Base-by-base conservation (phyloP, 2,329 filamentous ascomycete species). In the Colletotrichum phormii region DNA sequence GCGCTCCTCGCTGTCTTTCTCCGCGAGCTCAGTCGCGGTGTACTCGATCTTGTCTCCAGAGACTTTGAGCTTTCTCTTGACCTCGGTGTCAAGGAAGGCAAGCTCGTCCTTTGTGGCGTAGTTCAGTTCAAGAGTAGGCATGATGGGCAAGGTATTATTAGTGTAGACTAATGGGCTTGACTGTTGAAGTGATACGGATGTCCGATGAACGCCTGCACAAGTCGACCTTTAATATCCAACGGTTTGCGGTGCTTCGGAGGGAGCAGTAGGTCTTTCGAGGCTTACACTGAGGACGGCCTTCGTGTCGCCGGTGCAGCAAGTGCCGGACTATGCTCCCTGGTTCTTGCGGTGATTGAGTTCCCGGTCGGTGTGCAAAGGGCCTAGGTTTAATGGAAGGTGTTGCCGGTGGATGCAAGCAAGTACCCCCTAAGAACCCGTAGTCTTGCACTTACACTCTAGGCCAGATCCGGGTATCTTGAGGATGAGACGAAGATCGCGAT, bases 51-150 rank as follows among this genome's bases (percentile, higher is more conserved):
- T 64, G 35, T 68, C 59, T 5, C 49, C 59, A 7, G 59, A 64
- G 1, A 68, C 59, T 5, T 35, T 46, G 4, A 68, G 18, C 33
- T 64, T 68, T 22, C 66, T 35, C n/a, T 64, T 26, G 18, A 57
- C 26, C 0, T 68, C 49, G 4, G 59, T 68, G 59, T 68, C 66
- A 7, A 64, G 66, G 15, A 68, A 68, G 9, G 59, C 66, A 5
- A 68, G 66, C 59, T 68, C 66, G 13, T 68, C 46, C 8, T 33
- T 57, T 4, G 66, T 68, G 11, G 66, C 66, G 3, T 68, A 68
- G 24, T 68, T 68, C 3, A 68, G 18, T n/a, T 57, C 66, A 46
- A 68, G 66, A 15, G 66, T 68, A 57, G 66, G 66, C 66, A 68
- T 68, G 37, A 6, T 61, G n/a, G 31, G 18, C 31, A 22, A 35